phyloP scores from a whole-genome alignment of 805 yeast species.

The Millerozyma acaciae region DNA sequence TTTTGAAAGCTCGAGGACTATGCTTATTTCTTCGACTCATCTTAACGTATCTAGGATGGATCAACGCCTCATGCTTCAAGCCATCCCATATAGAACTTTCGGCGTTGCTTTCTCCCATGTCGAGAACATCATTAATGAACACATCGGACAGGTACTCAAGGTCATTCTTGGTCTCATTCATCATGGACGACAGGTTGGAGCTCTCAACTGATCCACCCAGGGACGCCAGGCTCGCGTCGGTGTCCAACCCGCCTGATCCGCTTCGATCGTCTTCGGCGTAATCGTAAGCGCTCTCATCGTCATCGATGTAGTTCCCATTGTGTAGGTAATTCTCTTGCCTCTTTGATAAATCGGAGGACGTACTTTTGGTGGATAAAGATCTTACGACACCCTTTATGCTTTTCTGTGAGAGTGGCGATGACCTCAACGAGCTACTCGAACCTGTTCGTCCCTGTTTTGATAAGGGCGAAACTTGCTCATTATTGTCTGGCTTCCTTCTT shows the following conservation, averaged over 20 bases:
- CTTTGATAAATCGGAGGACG: not conserved
- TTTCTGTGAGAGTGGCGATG: conserved; percentile 2
- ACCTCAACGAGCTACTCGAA: no score
- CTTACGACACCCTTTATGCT: not conserved
- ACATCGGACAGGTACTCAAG: no score
- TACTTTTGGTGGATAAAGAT: no score
- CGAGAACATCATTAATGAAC: no score
- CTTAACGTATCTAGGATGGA: conserved; percentile 54
- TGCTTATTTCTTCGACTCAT: conserved; percentile 44
- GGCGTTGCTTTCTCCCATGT: not conserved
- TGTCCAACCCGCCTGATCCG: conserved; percentile 6
- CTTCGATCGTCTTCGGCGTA: conserved; percentile 20
- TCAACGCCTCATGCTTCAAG: conserved; percentile 33
- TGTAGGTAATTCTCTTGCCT: no score
- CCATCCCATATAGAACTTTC: conserved; percentile 22
- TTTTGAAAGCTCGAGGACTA: conserved; percentile 44
- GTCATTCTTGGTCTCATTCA: not conserved
- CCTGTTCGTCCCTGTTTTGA: no score
- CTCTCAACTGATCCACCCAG: not conserved
- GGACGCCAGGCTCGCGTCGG: not conserved
- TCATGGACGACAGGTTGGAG: not conserved
- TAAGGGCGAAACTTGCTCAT: no score
- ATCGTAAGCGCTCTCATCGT: conserved; percentile 21
- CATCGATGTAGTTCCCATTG: conserved; percentile 14
- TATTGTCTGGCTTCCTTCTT: conserved; percentile 1